Base-by-base conservation (phyloP, 2,329 filamentous ascomycete species). In the Dactylellina cionopaga region DNA sequence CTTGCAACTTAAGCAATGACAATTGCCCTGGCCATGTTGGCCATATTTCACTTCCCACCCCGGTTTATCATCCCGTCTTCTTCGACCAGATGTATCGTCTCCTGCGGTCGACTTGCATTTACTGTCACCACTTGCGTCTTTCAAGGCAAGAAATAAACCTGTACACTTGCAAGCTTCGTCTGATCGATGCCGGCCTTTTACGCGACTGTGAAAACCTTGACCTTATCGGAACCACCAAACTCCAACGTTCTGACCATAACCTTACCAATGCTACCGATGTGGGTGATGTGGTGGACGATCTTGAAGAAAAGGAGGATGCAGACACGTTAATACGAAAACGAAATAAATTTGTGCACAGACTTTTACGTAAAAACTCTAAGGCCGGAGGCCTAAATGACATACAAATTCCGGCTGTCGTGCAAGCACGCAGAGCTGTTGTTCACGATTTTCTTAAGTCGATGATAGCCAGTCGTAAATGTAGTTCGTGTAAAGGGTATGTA, bases 31-130 rank as follows among this genome's bases (percentile, higher is more conserved):
- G 96, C 65, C 96, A 99, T 83, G 87, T 90, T 70, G 96, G 95
- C 58, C 95, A 99, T 79, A 96, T 99, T 80, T 92, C 97, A 77
- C 88, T 99, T 10, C 93, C 95, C 11, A 90, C 93, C 10, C 92
- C 91, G 47, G 91, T 97, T 56, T 99, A 98, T 80, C 94, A 99
- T 80, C 92, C 94, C n/a, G 90, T 92, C 1, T 98, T 97, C 79
- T 90, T 99, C 84, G 93, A 97, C 79, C 93, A 97, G 80, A 86
- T 93, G 56, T 87, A 96, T 75, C 89, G 91, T 44, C 84, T 99
- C 46, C 85, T 99, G 17, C 89, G 92, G 76, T 90, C 92, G 59
- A 90, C 94, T 80, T 99, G 95, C 80, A 86, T 90, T 70, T 97
- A 96, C 82, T 99, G 96, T 81, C 90, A 93, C 79, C 88, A 89